Conservation (phyloP, 2,329 filamentous ascomycete species). For the Colletotrichum camelliae region DNA sequence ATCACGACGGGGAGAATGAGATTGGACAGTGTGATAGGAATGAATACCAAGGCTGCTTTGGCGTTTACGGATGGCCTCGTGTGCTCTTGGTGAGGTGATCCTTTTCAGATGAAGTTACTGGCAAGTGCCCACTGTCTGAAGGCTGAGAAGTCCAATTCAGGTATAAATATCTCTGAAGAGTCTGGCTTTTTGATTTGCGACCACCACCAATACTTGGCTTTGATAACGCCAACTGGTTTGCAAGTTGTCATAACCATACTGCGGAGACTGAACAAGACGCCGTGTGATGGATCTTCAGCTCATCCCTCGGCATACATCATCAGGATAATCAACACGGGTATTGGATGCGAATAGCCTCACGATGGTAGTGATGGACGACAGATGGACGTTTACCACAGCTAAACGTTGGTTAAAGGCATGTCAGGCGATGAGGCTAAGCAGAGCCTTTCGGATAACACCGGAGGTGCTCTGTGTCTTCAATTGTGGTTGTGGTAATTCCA, state of each 20-base stretch:
- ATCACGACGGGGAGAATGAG: neutral
- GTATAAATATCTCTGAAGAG: neutral
- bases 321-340: neutral
- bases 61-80: neutral
- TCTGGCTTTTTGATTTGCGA: neutral
- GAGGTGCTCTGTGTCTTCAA: too few species aligned
- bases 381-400: neutral
- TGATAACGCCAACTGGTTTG: neutral
- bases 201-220: neutral
- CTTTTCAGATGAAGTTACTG: too few species aligned
- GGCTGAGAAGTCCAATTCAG: neutral
- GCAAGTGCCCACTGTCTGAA: neutral
- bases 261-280: neutral
- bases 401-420: neutral
- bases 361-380: neutral
- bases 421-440: neutral
- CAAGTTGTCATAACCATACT: neutral
- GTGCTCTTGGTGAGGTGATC: neutral
- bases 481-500: neutral
- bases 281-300: neutral
- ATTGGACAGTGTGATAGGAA: neutral
- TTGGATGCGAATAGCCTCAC: neutral
- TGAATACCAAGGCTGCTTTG: neutral
- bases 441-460: neutral
- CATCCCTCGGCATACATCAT: fast-evolving